These are phyloP conservation scores for Onygenales sp. DNA, from an alignment of 2,329 filamentous ascomycete genomes.

Conservation along the genomic window DNA sequence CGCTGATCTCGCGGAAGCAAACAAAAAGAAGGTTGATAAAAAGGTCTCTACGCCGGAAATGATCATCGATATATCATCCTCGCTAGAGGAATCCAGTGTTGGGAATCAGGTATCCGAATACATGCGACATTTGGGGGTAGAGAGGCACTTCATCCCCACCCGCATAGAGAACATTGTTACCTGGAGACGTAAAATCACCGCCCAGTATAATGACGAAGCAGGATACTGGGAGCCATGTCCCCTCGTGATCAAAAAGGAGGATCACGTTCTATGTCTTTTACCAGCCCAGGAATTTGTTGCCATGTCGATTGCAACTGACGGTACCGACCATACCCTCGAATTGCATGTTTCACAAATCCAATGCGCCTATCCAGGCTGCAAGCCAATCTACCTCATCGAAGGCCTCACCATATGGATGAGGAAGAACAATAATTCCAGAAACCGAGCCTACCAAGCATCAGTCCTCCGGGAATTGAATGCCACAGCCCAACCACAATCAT, in stretches of 20 bases:
- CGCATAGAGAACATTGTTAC: conserved; percentile 46
- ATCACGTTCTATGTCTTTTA: conserved; percentile 54
- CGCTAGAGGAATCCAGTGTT: conserved; percentile 40
- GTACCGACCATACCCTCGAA: conserved; percentile 41
- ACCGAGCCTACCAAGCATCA: conserved; percentile 57
- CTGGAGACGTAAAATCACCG: conserved; percentile 61
- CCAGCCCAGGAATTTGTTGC: conserved; percentile 57
- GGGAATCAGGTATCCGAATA: conserved; percentile 35
- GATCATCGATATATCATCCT: conserved; percentile 60
- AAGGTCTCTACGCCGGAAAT: conserved; percentile 66
- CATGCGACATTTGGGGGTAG: conserved; percentile 33
- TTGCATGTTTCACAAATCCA: conserved; percentile 50
- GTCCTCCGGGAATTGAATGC: conserved; percentile 40
- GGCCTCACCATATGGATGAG: conserved; percentile 57
- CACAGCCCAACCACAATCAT: conserved; percentile 17
- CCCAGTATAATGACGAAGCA: conserved; percentile 50
- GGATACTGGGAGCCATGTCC: conserved; percentile 57
- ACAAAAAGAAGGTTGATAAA: conserved; percentile 64
- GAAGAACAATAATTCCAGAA: conserved; percentile 58
- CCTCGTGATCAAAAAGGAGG: conserved; percentile 42
- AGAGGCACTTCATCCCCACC: conserved; percentile 30
- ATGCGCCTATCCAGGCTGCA: conserved; percentile 42
- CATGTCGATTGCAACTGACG: conserved; percentile 37
- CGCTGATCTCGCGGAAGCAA: conserved; percentile 60
- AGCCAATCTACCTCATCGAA: conserved; percentile 62